These are phyloP conservation scores for Ophiostoma angusticollis DNA, from an alignment of 2,329 filamentous ascomycete species.

Conservation along the genomic window DNA sequence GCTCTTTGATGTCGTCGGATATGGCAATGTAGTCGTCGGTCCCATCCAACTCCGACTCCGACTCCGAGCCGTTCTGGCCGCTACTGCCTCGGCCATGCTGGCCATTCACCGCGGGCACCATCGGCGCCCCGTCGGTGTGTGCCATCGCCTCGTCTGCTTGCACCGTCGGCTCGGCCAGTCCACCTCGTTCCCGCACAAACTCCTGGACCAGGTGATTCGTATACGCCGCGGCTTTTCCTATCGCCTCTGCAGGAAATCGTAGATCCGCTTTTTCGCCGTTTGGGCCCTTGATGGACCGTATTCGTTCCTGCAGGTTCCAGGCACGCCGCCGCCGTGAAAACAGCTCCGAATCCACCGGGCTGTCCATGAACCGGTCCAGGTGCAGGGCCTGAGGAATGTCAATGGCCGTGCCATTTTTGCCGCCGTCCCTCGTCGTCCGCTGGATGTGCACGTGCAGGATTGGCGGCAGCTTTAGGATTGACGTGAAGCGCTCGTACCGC, in stretches of 20 bases:
- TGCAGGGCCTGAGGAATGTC: conserved; percentile 71
- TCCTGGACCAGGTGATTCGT: conserved; percentile 4
- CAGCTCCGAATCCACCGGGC: conserved; percentile 44
- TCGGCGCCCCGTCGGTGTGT: too few relatives aligned
- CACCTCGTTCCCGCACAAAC: not conserved
- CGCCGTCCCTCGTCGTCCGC: conserved; percentile 59
- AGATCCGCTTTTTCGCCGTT: conserved; percentile 12
- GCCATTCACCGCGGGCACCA: too few relatives aligned
- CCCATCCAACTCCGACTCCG: too few relatives aligned
- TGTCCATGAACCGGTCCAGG: conserved; percentile 77
- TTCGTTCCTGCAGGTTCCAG: conserved; percentile 60
- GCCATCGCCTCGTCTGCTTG: conserved; percentile 4
- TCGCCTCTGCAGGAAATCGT: not conserved
- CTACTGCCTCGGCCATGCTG: too few relatives aligned
- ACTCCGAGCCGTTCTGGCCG: too few relatives aligned
- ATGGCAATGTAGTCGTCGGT: conserved; percentile 13
- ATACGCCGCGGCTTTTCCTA: conserved; percentile 4
- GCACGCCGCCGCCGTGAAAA: conserved; percentile 52
- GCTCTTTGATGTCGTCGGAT: conserved; percentile 13
- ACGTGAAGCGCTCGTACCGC: conserved; percentile 46
- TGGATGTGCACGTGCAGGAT: conserved; percentile 85
- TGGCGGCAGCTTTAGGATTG: conserved; percentile 65
- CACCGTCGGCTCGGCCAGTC: not conserved
- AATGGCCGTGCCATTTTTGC: conserved; percentile 67
- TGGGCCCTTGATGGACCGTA: conserved; percentile 41